Evolutionary conservation across 2,329 filamentous ascomycete genomes (phyloP), one percentile per base, ranked within the genome.

Genomic region (Aspergillus sp.): DNA sequence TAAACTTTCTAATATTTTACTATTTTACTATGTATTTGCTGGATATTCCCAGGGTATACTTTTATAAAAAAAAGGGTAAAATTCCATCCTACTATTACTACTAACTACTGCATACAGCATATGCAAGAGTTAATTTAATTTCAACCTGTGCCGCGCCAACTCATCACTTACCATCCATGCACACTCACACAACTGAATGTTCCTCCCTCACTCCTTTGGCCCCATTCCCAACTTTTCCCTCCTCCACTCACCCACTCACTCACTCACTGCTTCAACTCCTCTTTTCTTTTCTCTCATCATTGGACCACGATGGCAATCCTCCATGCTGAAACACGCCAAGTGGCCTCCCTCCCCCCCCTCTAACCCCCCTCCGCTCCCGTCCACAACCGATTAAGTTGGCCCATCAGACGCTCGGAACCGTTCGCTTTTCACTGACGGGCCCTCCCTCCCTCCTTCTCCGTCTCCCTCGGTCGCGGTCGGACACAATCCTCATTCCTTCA

Each of bases 321-420:
- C 47, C 47, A 27, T n/a, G 23, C 47, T 50, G 47, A 50, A 50
- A 50, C 47, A 30, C 47, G n/a, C 47, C 47, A 50, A 50, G 47
- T 50, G 47, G 47, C 27, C 47, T 27, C 5, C 32, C 7, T 27
- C 7, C 7, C 25, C 23, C 21, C 25, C 25, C 25, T 27, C 23
- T 30, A 8, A 8, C 27, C 30, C 11, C 11, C 47, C 47, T 50
- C 47, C 47, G 27, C 47, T 30, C 47, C 47, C 47, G 47, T 50
- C 25, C 25, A 17, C 25, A 50, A 27, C 25, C 47, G 47, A 50
- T 50, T 50, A 30, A 30, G 47, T 50, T 50, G 25, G 27, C 41
- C 41, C 41, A 44, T 44, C 41, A 44, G 41, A 44, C 41, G 41
- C 41, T 44, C 41, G 41, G 41, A 44, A 44, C 41, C 17, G 41